Evolutionary conservation across 2,329 filamentous ascomycete species (phyloP).

Genomic region (Zopfia rhizophila): DNA sequence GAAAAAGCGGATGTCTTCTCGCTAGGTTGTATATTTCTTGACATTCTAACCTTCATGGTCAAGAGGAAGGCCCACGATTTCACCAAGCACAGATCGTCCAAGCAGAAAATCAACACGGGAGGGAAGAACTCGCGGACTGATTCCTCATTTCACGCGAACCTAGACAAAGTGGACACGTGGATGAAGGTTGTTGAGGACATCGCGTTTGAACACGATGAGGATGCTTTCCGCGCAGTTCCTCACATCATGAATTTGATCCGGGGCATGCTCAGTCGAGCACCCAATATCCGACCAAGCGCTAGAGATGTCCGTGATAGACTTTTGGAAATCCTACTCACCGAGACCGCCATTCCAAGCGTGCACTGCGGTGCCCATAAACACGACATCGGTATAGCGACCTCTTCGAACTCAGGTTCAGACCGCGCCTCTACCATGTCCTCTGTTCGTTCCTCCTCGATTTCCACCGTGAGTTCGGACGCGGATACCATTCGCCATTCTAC

Average conservation of each 20-base stretch:
- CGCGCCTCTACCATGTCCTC: constrained; percentile 41
- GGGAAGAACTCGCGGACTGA: constrained; percentile 69
- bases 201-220: constrained; percentile 55
- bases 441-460: constrained; percentile 34
- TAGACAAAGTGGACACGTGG: constrained; percentile 75
- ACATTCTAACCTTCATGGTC: constrained; percentile 74
- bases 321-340: constrained; percentile 41
- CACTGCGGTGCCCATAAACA: constrained; percentile 49
- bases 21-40: constrained; percentile 76
- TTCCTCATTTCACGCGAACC: constrained; percentile 77
- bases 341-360: constrained; percentile 44
- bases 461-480: constrained; percentile 41
- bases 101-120: constrained; percentile 64
- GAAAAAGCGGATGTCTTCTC: constrained; percentile 75
- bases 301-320: constrained; percentile 53
- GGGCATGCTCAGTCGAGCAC: constrained; percentile 55
- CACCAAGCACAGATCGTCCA: constrained; percentile 71
- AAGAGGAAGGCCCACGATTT: constrained; percentile 75
- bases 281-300: constrained; percentile 53
- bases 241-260: constrained; percentile 54
- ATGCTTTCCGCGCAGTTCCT: constrained; percentile 53
- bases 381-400: constrained; percentile 36
- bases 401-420: constrained; percentile 39
- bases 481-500: constrained; percentile 42
- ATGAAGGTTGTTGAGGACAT: constrained; percentile 70